phyloP scores from a whole-genome alignment of 305 asterid species.

The Fraxinus platypoda region DNA sequence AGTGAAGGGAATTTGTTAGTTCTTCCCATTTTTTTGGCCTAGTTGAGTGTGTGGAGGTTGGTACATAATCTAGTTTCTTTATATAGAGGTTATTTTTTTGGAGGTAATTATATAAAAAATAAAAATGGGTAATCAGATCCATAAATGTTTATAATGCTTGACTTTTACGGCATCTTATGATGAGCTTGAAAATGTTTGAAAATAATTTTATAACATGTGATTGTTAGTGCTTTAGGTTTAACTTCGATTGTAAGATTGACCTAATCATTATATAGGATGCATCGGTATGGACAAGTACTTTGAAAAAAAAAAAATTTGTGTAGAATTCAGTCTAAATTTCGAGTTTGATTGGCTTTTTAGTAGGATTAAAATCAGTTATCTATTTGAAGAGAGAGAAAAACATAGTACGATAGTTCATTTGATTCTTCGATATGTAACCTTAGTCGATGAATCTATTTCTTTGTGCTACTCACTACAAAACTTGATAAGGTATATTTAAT shows the following conservation, averaged over 20 bases:
- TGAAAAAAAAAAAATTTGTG: background rate
- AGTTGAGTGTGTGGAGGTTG: background rate
- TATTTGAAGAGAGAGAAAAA: background rate
- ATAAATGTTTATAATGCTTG: conserved; percentile 7
- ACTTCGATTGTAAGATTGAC: background rate
- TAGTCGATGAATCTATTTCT: background rate
- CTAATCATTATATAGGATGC: background rate
- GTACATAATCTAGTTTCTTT: background rate
- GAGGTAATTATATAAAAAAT: background rate
- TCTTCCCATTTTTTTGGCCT: conserved; percentile 3
- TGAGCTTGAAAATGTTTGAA: background rate
- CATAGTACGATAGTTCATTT: too few relatives aligned
- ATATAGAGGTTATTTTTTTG: background rate
- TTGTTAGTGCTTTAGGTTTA: background rate
- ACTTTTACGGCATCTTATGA: conserved; percentile 19
- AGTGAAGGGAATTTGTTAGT: background rate
- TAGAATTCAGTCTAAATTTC: background rate
- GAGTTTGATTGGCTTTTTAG: background rate
- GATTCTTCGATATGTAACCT: background rate
- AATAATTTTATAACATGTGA: background rate
- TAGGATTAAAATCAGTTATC: background rate
- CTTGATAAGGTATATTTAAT: background rate
- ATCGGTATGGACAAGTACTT: background rate
- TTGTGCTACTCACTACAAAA: background rate
- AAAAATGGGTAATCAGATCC: background rate